Evolutionary conservation across 495 filamentous ascomycete genomes (phyloP).

Genomic region (Astrocystis sublimbata): DNA sequence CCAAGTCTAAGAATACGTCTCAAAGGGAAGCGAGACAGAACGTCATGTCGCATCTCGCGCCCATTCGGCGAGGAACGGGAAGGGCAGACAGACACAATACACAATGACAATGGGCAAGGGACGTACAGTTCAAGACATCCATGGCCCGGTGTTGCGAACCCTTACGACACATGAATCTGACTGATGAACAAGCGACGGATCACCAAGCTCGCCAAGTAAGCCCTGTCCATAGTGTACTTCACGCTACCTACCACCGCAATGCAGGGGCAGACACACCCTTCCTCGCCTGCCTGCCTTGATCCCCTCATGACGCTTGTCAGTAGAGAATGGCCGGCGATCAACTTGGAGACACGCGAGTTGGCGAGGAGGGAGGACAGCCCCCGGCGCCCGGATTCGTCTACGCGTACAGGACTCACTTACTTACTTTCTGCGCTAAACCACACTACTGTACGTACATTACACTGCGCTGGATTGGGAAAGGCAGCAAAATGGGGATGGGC

Average conservation of each 20-base stretch:
- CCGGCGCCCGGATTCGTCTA: conserved; percentile 21
- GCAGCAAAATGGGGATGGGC: conserved; percentile 16
- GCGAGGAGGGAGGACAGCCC: conserved; percentile 16
- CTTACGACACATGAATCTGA: background rate
- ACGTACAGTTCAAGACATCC: conserved; percentile 17
- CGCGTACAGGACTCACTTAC: no score
- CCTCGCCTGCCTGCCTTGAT: no score
- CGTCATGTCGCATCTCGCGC: conserved; percentile 12
- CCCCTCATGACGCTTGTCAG: no score
- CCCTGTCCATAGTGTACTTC: no score
- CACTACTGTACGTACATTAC: no score
- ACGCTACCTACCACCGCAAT: background rate
- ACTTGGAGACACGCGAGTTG: conserved; percentile 14
- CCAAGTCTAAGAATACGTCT: background rate
- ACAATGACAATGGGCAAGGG: no score
- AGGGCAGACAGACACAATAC: background rate
- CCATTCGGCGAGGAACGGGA: background rate
- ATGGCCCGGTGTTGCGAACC: background rate
- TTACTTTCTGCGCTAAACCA: conserved; percentile 21
- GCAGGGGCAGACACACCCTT: conserved; percentile 7
- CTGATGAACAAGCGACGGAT: conserved; percentile 1
- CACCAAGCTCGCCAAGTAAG: background rate
- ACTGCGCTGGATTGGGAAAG: conserved; percentile 14
- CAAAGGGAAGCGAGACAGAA: conserved; percentile 10
- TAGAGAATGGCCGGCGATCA: conserved; percentile 12